These are phyloP conservation scores for Mycena vulgaris DNA, from an alignment of 768 basidiomycete genomes.

Conservation along the genomic window DNA sequence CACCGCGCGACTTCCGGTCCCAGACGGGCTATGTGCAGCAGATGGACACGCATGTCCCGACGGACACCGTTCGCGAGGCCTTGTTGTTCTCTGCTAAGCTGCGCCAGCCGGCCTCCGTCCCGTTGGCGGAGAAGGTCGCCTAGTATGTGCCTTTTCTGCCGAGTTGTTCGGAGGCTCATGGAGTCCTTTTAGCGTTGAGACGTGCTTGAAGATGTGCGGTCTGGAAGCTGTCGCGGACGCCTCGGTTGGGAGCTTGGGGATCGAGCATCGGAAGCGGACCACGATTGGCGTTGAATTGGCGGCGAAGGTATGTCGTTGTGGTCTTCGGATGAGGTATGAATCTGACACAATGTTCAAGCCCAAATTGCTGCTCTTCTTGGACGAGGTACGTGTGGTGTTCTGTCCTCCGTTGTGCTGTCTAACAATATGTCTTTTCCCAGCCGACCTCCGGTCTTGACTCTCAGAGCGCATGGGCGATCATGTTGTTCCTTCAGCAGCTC, in stretches of 20 bases:
- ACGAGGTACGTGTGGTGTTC: constrained; percentile 27
- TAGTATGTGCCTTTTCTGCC: constrained; percentile 63
- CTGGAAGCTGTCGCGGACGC: constrained; percentile 77
- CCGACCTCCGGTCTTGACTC: constrained; percentile 92
- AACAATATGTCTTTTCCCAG: constrained; percentile 51
- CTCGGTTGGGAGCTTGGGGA: constrained; percentile 75
- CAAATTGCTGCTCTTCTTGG: constrained; percentile 37
- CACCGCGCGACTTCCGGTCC: constrained; percentile 73
- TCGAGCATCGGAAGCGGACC: constrained; percentile 84
- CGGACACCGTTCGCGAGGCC: constrained; percentile 86
- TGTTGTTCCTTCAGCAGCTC: constrained; percentile 80
- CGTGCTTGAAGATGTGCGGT: constrained; percentile 70
- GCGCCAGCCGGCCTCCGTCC: constrained; percentile 72
- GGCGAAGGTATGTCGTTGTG: constrained; percentile 49
- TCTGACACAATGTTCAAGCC: background rate
- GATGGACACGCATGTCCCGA: constrained; percentile 83
- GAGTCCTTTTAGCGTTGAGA: constrained; percentile 65
- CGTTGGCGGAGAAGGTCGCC: constrained; percentile 77
- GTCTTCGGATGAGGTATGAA: background rate
- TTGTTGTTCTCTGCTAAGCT: constrained; percentile 85
- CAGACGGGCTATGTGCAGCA: constrained; percentile 92
- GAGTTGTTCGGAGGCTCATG: constrained; percentile 49
- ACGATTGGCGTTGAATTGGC: constrained; percentile 65
- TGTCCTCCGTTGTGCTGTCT: background rate
- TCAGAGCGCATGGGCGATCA: constrained; percentile 89